Base-by-base conservation (phyloP, 2,329 filamentous ascomycete genomes). In the Aspergillus japonicus region DNA sequence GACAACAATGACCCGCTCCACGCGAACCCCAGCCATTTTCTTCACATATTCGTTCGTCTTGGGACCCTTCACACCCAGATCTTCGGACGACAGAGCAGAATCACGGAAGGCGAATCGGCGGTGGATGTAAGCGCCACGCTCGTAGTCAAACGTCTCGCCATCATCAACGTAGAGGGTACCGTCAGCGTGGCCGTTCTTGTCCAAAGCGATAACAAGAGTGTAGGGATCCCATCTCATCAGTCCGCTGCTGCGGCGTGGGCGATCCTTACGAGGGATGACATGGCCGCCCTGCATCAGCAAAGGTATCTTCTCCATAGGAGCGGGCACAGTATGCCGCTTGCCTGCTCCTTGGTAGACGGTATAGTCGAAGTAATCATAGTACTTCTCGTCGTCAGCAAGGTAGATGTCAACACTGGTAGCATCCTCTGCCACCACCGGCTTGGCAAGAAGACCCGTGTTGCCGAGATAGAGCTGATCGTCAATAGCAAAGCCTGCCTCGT, bases 351-450 rank as follows among this genome's bases (percentile, higher is more conserved):
- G 88, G 71, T 96, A 87, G 48, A 86, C 80, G 47, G 89, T 86
- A 78, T 92, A 97, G 69, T 91, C 91, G 73, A 95, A 96, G 80
- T 99, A 99, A 77, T 98, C 91, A 71, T 93, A 99, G 77, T 99
- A 98, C 56, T 90, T 84, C 75, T 96, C 91, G 60, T 89, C 85
- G 67, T 98, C 94, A 0, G 93, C 89, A 56, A 99, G 86, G 78
- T 96, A 97, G 59, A 99, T 85, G 21, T 92, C 88, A 0, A 88
- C 87, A 21, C 85, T 87, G 19, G 85, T 83, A 50, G 88, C 87
- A 64, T 87, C 90, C 76, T 96, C 87, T 24, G 88, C 85, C 1
- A 92, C 89, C 14, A 98, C 88, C 0, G 95, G 95, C 79, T 97
- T 98, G 47, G 87, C 91, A n/a, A 99, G 86, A 16, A 99, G 83